These are phyloP conservation scores for Fusarium phyllophilum DNA, from an alignment of 2,329 filamentous ascomycete species.

Conservation along the genomic window DNA sequence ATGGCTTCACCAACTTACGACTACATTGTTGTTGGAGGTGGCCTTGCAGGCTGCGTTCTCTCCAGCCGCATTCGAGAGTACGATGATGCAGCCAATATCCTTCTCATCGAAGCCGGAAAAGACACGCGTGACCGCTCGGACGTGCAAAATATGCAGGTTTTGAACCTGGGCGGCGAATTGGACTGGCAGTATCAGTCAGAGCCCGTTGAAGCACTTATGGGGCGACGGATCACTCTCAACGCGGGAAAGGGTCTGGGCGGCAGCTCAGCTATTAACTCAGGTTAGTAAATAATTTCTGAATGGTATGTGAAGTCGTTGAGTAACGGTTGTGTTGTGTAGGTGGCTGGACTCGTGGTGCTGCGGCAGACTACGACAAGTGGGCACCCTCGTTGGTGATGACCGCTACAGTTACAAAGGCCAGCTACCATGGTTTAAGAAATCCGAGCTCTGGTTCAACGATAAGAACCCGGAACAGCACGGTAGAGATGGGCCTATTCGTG, in stretches of 20 bases:
- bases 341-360: slow-evolving; percentile 56
- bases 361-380: slow-evolving; percentile 59
- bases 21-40: slow-evolving; percentile 48
- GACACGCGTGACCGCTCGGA: slow-evolving; percentile 37
- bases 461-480: slow-evolving; percentile 51
- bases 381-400: slow-evolving; percentile 47
- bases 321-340: slow-evolving; percentile 26
- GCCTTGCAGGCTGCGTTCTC: slow-evolving; percentile 48
- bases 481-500: slow-evolving; percentile 50
- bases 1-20: slow-evolving; percentile 29
- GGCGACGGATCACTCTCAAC: slow-evolving; percentile 41
- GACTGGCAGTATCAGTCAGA: slow-evolving; percentile 51
- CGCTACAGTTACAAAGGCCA: slow-evolving; percentile 59
- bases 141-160: slow-evolving; percentile 28
- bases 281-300: neutral
- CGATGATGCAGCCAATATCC: slow-evolving; percentile 41
- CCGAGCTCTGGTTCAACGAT: slow-evolving; percentile 47
- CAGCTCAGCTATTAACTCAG: slow-evolving; percentile 53
- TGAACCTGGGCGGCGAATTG: slow-evolving; percentile 46
- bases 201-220: slow-evolving; percentile 42
- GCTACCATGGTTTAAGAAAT: slow-evolving; percentile 57
- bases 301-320: neutral
- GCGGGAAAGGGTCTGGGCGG: slow-evolving; percentile 55
- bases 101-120: slow-evolving; percentile 53
- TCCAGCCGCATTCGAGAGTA: slow-evolving; percentile 45